Evolutionary conservation across 169 alveolate species (phyloP).

Genomic region (Ichthyophthirius multifiliis): DNA sequence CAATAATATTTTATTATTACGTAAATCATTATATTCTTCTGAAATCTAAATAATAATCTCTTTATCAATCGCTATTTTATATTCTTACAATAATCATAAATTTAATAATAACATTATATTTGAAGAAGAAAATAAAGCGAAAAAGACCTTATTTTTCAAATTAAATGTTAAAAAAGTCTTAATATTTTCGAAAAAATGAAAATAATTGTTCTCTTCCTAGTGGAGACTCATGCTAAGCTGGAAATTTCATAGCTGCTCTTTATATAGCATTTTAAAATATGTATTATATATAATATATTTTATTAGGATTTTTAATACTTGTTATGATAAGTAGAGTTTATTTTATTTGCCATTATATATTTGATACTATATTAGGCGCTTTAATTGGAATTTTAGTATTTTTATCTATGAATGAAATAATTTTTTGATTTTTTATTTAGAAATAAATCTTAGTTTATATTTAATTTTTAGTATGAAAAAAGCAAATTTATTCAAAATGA

Average conservation of each 20-base stretch:
- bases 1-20: not conserved
- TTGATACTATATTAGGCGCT: not conserved
- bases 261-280: not conserved
- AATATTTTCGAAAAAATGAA: not conserved
- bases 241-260: not conserved
- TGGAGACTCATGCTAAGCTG: not conserved
- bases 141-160: not conserved
- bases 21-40: not conserved
- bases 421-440: too few relatives aligned
- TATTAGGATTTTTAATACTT: not conserved
- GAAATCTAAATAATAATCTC: not conserved
- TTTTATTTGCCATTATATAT: not conserved
- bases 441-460: too few relatives aligned
- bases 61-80: not conserved
- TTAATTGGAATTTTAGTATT: too few relatives aligned
- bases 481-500: too few relatives aligned
- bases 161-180: not conserved
- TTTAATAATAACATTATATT: not conserved
- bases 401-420: too few relatives aligned
- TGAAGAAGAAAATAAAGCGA: not conserved
- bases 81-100: not conserved
- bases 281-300: not conserved
- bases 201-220: slow-evolving; percentile 6
- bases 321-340: not conserved
- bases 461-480: too few relatives aligned